A percentile compares a stretch with the other conserved stretches of the same genome.
Evolutionary conservation across 495 filamentous ascomycete species (phyloP).

Genomic region (Penicillium steckii): DNA sequence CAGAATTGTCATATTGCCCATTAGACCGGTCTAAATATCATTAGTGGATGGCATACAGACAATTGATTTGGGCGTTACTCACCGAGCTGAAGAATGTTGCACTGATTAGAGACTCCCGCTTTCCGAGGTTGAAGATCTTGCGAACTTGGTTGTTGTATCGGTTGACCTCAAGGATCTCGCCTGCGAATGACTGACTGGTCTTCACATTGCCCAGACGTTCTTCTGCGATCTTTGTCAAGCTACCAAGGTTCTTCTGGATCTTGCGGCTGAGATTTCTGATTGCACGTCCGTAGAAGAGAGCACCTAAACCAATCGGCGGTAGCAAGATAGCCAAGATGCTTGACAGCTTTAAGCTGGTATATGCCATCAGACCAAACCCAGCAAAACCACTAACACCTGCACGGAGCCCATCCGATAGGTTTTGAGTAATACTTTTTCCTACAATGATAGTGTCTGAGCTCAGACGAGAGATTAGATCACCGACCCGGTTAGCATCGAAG

Average conservation of each 20-base stretch:
- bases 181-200: conserved; percentile 93
- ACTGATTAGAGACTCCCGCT: conserved; percentile 78
- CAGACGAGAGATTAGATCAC: conserved; percentile 91
- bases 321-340: conserved; percentile 82
- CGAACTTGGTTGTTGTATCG: conserved; percentile 90
- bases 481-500: conserved; percentile 96
- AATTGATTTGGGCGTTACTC: conserved; percentile 20
- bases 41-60: conserved; percentile 13
- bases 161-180: conserved; percentile 82
- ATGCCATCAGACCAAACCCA: conserved; percentile 87
- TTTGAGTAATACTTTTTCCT: conserved; percentile 97
- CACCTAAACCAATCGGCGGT: conserved; percentile 86
- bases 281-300: conserved; percentile 84
- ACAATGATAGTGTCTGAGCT: conserved; percentile 96
- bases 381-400: conserved; percentile 84
- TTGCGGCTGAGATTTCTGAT: conserved; percentile 85
- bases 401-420: conserved; percentile 89
- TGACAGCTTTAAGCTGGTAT: conserved; percentile 87
- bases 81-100: conserved; percentile 86
- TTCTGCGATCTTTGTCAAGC: conserved; percentile 93
- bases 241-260: conserved; percentile 89
- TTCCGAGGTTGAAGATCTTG: conserved; percentile 87
- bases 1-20: conserved; percentile 93
- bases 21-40: conserved; percentile 64
- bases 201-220: conserved; percentile 93